Evolutionary conservation across 2,329 filamentous ascomycete genomes (phyloP).

Genomic region (Volutella citrinella): DNA sequence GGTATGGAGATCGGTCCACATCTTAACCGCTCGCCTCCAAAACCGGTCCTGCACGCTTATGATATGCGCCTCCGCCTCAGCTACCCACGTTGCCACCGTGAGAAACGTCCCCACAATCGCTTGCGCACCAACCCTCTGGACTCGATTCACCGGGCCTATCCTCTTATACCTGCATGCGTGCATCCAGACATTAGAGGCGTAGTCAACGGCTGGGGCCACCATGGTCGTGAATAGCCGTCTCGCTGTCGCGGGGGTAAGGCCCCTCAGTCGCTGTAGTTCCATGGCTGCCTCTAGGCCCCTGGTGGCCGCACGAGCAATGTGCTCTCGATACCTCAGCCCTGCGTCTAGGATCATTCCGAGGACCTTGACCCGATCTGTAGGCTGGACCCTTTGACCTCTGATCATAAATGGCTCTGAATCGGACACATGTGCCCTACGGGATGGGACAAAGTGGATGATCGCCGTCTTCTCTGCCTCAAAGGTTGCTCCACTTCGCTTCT

Average conservation of each 20-base stretch:
- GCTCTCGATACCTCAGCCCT: slow-evolving; percentile 20
- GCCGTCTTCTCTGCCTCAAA: slow-evolving; percentile 40
- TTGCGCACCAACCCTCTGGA: slow-evolving; percentile 14
- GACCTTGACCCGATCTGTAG: slow-evolving; percentile 12
- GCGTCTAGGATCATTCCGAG: slow-evolving; percentile 13
- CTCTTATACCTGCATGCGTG: too few relatives aligned
- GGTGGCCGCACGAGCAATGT: too few relatives aligned
- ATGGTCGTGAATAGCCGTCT: too few relatives aligned
- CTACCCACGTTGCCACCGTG: too few relatives aligned
- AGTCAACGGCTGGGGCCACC: too few relatives aligned
- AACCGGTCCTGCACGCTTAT: too few relatives aligned
- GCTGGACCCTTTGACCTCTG: slow-evolving; percentile 6
- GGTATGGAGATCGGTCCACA: slow-evolving; percentile 8
- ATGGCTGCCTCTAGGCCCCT: slow-evolving; percentile 20
- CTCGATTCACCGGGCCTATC: too few relatives aligned
- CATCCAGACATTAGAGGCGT: too few relatives aligned
- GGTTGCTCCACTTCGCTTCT: slow-evolving; percentile 7
- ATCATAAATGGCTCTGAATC: slow-evolving; percentile 4
- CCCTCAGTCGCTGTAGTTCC: slow-evolving; percentile 14
- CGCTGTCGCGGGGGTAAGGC: slow-evolving; percentile 19
- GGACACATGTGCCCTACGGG: slow-evolving; percentile 45
- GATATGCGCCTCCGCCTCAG: too few relatives aligned
- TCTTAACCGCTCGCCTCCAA: too few relatives aligned
- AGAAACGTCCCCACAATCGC: slow-evolving; percentile 15
- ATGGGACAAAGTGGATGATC: slow-evolving; percentile 65